Base-by-base conservation (phyloP, 2,329 filamentous ascomycete species). In the Cladophialophora chaetospira region DNA sequence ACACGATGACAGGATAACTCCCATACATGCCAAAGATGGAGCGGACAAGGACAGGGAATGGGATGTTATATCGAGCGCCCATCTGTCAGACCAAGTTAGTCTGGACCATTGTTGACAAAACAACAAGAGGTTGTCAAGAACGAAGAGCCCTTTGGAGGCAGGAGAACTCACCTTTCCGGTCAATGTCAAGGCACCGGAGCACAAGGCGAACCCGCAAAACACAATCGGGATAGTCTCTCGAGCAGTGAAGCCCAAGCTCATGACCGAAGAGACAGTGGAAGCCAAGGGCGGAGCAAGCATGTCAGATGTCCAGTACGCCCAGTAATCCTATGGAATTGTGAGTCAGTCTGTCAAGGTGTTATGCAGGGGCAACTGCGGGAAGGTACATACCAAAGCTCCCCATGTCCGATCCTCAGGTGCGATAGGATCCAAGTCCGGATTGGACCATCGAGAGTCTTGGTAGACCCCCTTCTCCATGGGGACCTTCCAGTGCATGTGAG, bases 171-270 rank as follows among this genome's bases (percentile, higher is more conserved):
- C n/a, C n/a, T 74, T 75, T 21, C 71, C 77, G 43, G 79, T 80
- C 17, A 80, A 66, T 1, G 77, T 80, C 17, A 78, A 75, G 10
- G 77, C 72, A 25, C 76, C 71, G 40, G 75, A 77, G 61, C 75
- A 78, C 42, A 79, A 73, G 19, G 72, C 68, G 50, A 78, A 77
- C 17, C 74, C 78, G 28, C 77, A 75, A 54, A 79, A 72, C 8
- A 77, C 75, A 48, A 80, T 77, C 10, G 78, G 72, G 13, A 80
- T 71, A 4, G 77, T 78, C 58, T 79, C 77, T 42, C 75, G 72
- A 33, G 76, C 75, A 3, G 77, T 77, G 52, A 78, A 75, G 4
- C 75, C 75, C 9, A 77, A 66, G 15, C 71, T 69, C 69, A 76
- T 76, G 46, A 77, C 74, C 38, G 70, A 67, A 28, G 67, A 70